These are phyloP conservation scores for Geoglossum cookeanum DNA, from an alignment of 2,329 filamentous ascomycete species.

Conservation along the genomic window DNA sequence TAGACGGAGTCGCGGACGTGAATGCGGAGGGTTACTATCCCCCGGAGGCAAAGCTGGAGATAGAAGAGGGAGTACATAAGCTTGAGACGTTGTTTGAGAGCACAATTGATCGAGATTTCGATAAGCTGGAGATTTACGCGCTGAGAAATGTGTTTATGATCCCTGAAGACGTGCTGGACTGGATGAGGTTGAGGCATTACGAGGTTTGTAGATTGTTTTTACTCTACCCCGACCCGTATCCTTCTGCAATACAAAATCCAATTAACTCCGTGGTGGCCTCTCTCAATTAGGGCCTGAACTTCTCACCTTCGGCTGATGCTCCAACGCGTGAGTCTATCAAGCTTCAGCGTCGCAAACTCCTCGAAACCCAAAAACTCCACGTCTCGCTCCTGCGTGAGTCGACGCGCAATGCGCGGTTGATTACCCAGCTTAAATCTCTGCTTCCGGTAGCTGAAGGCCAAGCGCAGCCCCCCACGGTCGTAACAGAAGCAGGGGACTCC, in stretches of 20 bases:
- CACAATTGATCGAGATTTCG: slow-evolving; percentile 68
- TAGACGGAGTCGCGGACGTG: neutral
- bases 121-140: slow-evolving; percentile 76
- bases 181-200: slow-evolving; percentile 73
- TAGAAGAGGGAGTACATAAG: slow-evolving; percentile 75
- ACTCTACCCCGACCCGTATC: too few relatives aligned
- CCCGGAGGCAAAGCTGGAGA: slow-evolving; percentile 42
- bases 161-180: slow-evolving; percentile 50
- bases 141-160: slow-evolving; percentile 69
- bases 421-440: slow-evolving; percentile 42
- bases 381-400: slow-evolving; percentile 49
- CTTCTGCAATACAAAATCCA: neutral
- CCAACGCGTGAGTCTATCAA: slow-evolving; percentile 51
- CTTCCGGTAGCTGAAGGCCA: slow-evolving; percentile 22
- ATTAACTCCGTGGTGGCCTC: neutral
- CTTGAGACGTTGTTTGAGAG: slow-evolving; percentile 66
- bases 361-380: slow-evolving; percentile 62
- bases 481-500: slow-evolving; percentile 3
- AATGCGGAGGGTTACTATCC: slow-evolving; percentile 22
- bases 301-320: slow-evolving; percentile 17
- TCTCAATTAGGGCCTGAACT: slow-evolving; percentile 10
- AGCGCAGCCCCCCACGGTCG: slow-evolving; percentile 19
- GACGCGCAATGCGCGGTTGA: slow-evolving; percentile 50
- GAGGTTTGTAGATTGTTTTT: slow-evolving; percentile 29
- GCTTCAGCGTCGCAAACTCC: slow-evolving; percentile 51